Evolutionary conservation across 2,329 filamentous ascomycete species (phyloP), one percentile per base, ranked within the genome.

Genomic region (Westerdykella ornata): DNA sequence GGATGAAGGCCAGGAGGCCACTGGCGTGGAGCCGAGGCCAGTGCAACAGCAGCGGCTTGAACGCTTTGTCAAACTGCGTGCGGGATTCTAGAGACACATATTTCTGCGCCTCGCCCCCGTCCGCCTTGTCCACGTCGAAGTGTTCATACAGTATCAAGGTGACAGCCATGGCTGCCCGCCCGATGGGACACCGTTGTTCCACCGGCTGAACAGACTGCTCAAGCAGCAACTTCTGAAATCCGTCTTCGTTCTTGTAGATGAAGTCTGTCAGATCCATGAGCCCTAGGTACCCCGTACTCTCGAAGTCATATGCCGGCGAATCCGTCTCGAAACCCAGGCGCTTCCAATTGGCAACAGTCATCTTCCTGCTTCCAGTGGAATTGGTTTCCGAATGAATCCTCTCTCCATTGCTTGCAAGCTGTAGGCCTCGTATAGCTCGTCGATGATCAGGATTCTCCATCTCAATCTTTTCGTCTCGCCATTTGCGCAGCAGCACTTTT

Each of bases 261-360:
- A 88, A 98, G 65, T 97, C 89, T 2, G 88, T 87, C 57, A 98
- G 68, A 63, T 98, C 92, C 89, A 98, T 97, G 79, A 98, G 87
- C 19, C 92, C 92, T 40, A 98, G 68, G 62, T 89, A 97, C 0
- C 92, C 92, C 19, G 85, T 84, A 30, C 79, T 73, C 15, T 88
- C 82, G 59, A 98, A 97, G 54, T 98, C 92, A 54, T 77, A 76
- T 0, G 82, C 82, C 3, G 92, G 92, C 52, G 79, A 89, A 66
- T 98, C 92, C 0, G 85, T 84, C 64, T 92, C 85, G 57, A 98
- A 98, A 2, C 92, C 92, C 32, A 98, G 66, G 40, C 89, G 77
- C 54, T 88, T 78, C 92, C 92, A 98, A 63, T 96, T 96, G 58
- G 94, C 84, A 0, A 88, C 85, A 56, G 88, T 86, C 54, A 94